These are phyloP conservation scores for Bipolaris sorokiniana DNA, from an alignment of 2,329 filamentous ascomycete species.

Conservation along the genomic window DNA sequence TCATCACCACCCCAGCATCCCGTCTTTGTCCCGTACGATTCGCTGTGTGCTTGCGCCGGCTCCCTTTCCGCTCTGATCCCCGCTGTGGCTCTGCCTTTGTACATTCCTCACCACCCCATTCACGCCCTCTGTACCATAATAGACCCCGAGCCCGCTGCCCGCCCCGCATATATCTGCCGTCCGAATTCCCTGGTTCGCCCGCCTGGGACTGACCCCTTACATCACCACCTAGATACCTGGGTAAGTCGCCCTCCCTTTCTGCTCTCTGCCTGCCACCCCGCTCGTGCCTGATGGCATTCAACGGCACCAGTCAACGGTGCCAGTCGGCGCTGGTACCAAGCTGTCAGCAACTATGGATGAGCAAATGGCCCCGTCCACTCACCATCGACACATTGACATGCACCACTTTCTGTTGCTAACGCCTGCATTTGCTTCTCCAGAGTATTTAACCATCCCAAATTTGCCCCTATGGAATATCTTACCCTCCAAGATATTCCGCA, in stretches of 20 bases:
- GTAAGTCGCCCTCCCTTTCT: conserved; percentile 7
- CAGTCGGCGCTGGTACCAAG: conserved; percentile 15
- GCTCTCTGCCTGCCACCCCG: conserved; percentile 1
- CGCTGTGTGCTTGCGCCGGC: conserved; percentile 43
- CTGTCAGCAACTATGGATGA: conserved; percentile 21
- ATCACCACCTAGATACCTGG: conserved; percentile 17
- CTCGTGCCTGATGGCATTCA: conserved; percentile 12
- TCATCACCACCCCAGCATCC: conserved; percentile 22
- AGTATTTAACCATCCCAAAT: conserved; percentile 18
- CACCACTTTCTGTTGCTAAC: conserved; percentile 7
- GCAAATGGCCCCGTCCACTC: conserved; percentile 6
- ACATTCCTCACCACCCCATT: conserved; percentile 23
- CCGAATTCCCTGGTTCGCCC: conserved; percentile 14
- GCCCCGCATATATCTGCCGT: conserved; percentile 17
- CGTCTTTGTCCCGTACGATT: conserved; percentile 29
- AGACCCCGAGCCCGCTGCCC: conserved; percentile 1
- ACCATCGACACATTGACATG: conserved; percentile 12
- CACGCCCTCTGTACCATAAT: conserved; percentile 19
- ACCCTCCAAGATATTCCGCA: conserved; percentile 49
- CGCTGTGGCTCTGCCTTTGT: conserved; percentile 27
- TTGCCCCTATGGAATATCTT: conserved; percentile 45
- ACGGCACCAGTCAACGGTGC: conserved; percentile 13
- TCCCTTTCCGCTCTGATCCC: conserved; percentile 11
- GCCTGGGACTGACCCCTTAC: conserved; percentile 15
- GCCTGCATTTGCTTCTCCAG: conserved; percentile 1